A percentile compares a stretch with the other conserved stretches of the same genome.
Conservation (phyloP, 1,284 basidiomycete genomes). For the Irpex sp. region DNA sequence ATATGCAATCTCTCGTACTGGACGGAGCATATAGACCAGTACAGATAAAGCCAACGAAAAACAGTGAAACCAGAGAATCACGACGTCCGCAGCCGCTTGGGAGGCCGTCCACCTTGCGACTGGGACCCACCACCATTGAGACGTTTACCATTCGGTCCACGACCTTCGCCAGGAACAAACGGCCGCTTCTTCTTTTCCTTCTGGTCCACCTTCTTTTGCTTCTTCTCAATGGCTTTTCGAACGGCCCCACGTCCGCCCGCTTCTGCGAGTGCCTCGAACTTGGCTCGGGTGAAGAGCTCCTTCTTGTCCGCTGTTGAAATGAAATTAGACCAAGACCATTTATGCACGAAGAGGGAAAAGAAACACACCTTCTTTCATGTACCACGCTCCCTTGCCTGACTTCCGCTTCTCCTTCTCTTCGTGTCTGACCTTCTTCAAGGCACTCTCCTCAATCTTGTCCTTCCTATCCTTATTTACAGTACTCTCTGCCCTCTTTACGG, state of each 20-base stretch:
- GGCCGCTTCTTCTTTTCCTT: constrained; percentile 89
- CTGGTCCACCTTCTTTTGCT: constrained; percentile 81
- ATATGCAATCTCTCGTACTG: too few species aligned
- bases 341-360: background rate
- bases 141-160: background rate
- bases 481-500: constrained; percentile 78
- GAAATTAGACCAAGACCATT: background rate
- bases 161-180: constrained; percentile 33
- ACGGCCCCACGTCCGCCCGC: constrained; percentile 78
- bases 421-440: constrained; percentile 54
- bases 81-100: constrained; percentile 11
- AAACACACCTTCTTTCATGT: constrained; percentile 78
- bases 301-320: constrained; percentile 69
- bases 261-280: constrained; percentile 73
- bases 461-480: constrained; percentile 72
- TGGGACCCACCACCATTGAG: background rate
- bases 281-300: constrained; percentile 66
- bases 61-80: background rate
- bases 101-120: constrained; percentile 2
- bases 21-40: background rate
- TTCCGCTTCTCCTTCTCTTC: constrained; percentile 74
- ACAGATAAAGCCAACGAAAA: background rate
- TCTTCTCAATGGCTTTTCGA: constrained; percentile 86
- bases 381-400: constrained; percentile 82
- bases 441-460: constrained; percentile 67